Conservation (phyloP, 73 alveolate genomes). For the Symbiodinium pilosum region DNA sequence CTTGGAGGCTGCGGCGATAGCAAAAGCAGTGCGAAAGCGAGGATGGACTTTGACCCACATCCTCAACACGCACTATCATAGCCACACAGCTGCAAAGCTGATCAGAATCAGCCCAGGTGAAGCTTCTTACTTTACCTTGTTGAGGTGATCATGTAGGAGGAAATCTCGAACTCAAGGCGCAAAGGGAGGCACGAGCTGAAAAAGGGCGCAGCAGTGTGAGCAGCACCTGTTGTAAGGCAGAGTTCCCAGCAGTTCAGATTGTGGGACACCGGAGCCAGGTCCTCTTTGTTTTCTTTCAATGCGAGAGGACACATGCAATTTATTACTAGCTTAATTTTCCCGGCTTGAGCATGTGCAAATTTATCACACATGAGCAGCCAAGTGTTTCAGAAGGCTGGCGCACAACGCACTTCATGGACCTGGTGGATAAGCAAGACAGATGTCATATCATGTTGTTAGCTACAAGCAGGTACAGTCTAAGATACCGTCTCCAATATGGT, state of each 20-base stretch:
- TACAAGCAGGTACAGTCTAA: background rate
- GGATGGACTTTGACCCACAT: constrained; percentile 89
- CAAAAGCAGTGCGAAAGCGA: background rate
- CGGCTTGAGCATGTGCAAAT: too few species aligned
- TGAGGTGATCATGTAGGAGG: constrained; percentile 90
- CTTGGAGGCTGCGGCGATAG: constrained; percentile 1
- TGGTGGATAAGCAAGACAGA: too few species aligned
- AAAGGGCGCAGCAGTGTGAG: background rate
- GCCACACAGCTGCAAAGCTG: background rate
- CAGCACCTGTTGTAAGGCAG: constrained; percentile 25
- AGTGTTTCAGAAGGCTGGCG: too few species aligned
- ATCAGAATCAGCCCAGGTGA: background rate
- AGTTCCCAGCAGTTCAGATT: constrained; percentile 58
- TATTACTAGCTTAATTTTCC: too few species aligned
- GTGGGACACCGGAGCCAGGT: constrained; percentile 50
- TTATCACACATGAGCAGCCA: too few species aligned
- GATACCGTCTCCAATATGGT: too few species aligned
- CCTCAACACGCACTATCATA: constrained; percentile 76
- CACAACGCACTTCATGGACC: too few species aligned
- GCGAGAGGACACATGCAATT: too few species aligned
- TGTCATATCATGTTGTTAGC: too few species aligned
- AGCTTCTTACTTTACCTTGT: too few species aligned
- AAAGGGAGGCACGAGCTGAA: background rate
- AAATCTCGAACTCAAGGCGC: constrained; percentile 60
- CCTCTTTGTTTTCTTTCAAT: too few species aligned